Evolutionary conservation across 345 rosid genomes (phyloP).

Genomic region (Linum lewisii): DNA sequence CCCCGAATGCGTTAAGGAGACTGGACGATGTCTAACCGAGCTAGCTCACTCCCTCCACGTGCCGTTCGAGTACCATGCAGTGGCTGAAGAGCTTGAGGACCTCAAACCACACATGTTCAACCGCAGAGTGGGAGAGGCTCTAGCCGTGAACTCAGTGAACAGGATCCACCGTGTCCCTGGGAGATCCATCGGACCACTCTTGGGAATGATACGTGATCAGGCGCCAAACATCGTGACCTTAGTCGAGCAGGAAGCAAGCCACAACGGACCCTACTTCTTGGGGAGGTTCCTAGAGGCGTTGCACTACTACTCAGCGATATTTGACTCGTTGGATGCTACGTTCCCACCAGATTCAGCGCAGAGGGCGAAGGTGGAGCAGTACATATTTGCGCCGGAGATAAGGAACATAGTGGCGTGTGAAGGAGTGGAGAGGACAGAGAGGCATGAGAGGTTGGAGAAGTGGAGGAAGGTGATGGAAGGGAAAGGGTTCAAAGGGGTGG

Average conservation of each 20-base stretch:
- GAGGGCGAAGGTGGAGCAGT: conserved; percentile 57
- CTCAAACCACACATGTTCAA: conserved; percentile 57
- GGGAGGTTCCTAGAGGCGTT: conserved; percentile 63
- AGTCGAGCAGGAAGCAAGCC: conserved; percentile 66
- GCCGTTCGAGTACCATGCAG: conserved; percentile 53
- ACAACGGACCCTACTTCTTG: conserved; percentile 50
- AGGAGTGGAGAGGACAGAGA: conserved; percentile 43
- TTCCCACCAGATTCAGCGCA: conserved; percentile 49
- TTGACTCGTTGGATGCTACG: conserved; percentile 53
- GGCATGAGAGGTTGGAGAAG: conserved; percentile 61
- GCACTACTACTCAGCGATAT: conserved; percentile 56
- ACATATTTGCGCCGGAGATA: conserved; percentile 53
- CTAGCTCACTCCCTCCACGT: conserved; percentile 55
- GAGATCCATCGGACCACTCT: conserved; percentile 30
- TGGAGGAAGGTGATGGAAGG: conserved; percentile 64
- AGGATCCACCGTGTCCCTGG: conserved; percentile 45
- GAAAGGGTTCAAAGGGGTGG: conserved; percentile 47
- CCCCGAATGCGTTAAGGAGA: conserved; percentile 35
- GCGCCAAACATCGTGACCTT: conserved; percentile 55
- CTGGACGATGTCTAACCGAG: conserved; percentile 52
- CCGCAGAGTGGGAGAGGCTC: conserved; percentile 54
- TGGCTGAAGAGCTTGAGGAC: conserved; percentile 48
- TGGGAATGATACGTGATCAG: conserved; percentile 55
- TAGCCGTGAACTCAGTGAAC: conserved; percentile 45
- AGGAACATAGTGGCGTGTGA: conserved; percentile 53